These are phyloP conservation scores for Dioscorea dumetorum DNA, from an alignment of 106 monocot genomes.

Conservation along the genomic window DNA sequence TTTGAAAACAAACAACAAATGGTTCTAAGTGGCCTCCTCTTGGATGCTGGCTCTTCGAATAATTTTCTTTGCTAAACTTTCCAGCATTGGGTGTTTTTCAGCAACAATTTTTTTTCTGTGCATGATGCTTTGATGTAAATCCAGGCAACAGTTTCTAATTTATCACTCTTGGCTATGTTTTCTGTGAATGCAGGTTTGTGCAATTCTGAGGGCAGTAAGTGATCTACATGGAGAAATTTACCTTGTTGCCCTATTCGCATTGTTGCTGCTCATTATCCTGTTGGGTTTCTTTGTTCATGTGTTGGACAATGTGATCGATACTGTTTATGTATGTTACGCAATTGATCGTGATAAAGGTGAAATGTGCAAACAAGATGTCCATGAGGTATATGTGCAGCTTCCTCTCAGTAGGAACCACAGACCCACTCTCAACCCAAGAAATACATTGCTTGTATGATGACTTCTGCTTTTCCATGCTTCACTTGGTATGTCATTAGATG, in stretches of 20 bases:
- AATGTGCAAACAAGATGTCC: constrained; percentile 70
- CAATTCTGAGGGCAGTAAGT: constrained; percentile 46
- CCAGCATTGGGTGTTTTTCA: no score
- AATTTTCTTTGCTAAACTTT: no score
- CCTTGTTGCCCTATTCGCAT: constrained; percentile 47
- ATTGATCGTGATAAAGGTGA: constrained; percentile 88
- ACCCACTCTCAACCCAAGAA: constrained; percentile 9
- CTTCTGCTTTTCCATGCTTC: background rate
- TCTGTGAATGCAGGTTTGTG: constrained; percentile 49
- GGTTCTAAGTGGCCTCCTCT: no score
- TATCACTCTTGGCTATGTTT: no score
- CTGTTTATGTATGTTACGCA: constrained; percentile 83
- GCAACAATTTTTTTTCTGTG: no score
- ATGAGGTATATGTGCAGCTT: constrained; percentile 65
- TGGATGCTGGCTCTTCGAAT: no score
- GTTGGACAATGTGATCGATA: constrained; percentile 80
- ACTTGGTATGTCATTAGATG: no score
- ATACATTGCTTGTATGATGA: constrained; percentile 28
- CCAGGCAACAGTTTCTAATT: no score
- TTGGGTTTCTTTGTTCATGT: constrained; percentile 77
- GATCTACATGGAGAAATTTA: constrained; percentile 45
- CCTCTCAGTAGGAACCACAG: constrained; percentile 59
- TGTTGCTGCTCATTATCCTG: constrained; percentile 55
- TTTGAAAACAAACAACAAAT: no score
- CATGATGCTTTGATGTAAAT: no score